Conservation (phyloP, 371 early-diverging fungal genomes). For the Massospora cicadina region DNA sequence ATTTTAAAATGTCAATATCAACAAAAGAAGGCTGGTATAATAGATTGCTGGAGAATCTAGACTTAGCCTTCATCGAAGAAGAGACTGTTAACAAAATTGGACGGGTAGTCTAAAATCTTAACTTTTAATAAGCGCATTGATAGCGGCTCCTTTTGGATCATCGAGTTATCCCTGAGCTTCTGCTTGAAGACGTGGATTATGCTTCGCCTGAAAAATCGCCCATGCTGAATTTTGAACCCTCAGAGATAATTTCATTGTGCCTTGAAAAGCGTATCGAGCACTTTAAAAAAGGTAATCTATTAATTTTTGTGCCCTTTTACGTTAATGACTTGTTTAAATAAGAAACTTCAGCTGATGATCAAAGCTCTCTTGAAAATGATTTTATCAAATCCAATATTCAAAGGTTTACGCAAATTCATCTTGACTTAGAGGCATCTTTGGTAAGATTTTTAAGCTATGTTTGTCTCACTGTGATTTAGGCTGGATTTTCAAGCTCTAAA, state of each 20-base stretch:
- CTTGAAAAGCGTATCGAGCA: not conserved
- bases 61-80: not conserved
- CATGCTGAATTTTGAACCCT: not conserved
- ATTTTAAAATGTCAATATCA: not conserved
- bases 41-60: not conserved
- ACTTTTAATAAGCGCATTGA: not conserved
- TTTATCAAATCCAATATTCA: not conserved
- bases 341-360: not conserved
- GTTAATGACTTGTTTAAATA: not conserved
- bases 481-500: too few relatives aligned
- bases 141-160: not conserved
- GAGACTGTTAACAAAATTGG: not conserved
- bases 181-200: not conserved
- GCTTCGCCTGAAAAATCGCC: not conserved
- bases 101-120: not conserved
- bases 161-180: not conserved
- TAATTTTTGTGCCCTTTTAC: too few relatives aligned
- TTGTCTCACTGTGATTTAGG: too few relatives aligned
- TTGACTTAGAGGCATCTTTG: not conserved
- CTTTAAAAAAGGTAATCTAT: not conserved
- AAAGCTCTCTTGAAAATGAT: not conserved
- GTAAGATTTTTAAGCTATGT: not conserved
- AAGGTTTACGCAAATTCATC: not conserved
- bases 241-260: not conserved
- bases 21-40: not conserved